Conservation (phyloP, 371 early-diverging fungal genomes). For the Hamiltosporidium tvaerminnensis region DNA sequence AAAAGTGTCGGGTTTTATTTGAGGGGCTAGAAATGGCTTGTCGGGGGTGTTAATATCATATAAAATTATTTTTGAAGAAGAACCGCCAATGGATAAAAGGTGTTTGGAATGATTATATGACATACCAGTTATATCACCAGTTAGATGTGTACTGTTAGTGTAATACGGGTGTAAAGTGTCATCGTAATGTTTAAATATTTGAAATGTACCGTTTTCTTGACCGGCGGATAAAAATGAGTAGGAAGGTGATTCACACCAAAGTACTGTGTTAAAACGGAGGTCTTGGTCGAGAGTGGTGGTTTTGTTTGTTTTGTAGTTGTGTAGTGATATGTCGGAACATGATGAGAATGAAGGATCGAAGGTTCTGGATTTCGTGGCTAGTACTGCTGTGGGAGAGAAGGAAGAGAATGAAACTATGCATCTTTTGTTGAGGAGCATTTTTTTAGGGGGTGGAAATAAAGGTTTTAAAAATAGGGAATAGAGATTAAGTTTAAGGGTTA, state of each 20-base stretch:
- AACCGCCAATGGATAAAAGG: slow-evolving; percentile 43
- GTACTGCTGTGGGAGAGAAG: slow-evolving; percentile 36
- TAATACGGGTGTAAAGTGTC: slow-evolving; percentile 13
- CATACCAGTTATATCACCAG: slow-evolving; percentile 45
- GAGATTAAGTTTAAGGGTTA: too few relatives aligned
- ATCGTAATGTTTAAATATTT: slow-evolving; percentile 18
- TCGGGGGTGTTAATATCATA: slow-evolving; percentile 41
- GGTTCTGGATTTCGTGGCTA: slow-evolving; percentile 51
- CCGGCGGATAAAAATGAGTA: slow-evolving; percentile 36
- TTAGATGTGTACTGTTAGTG: slow-evolving; percentile 11
- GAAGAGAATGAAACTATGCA: slow-evolving; percentile 43
- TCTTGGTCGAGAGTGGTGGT: slow-evolving; percentile 23
- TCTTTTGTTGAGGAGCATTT: slow-evolving; percentile 48
- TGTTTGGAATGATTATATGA: slow-evolving; percentile 41
- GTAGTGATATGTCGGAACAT: slow-evolving; percentile 37
- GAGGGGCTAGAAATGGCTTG: slow-evolving; percentile 40
- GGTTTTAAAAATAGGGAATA: too few relatives aligned
- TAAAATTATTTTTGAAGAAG: slow-evolving; percentile 41
- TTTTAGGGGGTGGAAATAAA: neutral
- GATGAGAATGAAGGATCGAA: slow-evolving; percentile 50
- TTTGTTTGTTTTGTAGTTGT: slow-evolving; percentile 31
- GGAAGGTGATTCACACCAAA: slow-evolving; percentile 40
- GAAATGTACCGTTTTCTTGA: slow-evolving; percentile 44
- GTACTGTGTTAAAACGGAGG: slow-evolving; percentile 42
- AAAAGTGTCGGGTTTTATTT: slow-evolving; percentile 21